A percentile compares a stretch with the other conserved stretches of the same genome.
phyloP scores from a whole-genome alignment of 495 filamentous ascomycete species.

The Xylaria nigripes region DNA sequence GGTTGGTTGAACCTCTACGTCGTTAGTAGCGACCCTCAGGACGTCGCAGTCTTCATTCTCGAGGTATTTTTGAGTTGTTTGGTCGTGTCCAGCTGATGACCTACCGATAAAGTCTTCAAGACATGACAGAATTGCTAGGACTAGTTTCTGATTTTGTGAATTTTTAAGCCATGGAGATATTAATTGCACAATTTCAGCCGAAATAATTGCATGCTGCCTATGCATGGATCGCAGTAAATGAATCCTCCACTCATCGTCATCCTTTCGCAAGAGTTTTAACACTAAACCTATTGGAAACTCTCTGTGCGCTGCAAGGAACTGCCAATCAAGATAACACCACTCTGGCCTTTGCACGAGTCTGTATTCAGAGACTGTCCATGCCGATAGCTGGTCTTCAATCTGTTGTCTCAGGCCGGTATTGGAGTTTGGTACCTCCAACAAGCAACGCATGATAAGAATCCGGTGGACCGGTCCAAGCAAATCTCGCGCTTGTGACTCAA shows the following conservation, averaged over 20 bases:
- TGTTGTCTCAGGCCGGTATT: neutral
- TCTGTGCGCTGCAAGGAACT: neutral
- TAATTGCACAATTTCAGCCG: neutral
- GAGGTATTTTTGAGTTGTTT: no score
- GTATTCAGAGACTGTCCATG: neutral
- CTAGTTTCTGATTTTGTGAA: neutral
- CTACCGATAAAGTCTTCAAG: no score
- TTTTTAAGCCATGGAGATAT: neutral
- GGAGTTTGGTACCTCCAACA: neutral
- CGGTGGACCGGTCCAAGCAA: conserved; percentile 7
- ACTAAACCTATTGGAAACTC: neutral
- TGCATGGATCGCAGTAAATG: neutral
- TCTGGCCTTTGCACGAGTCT: neutral
- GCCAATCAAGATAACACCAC: neutral
- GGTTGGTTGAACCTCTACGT: no score
- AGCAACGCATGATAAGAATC: neutral
- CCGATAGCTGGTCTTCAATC: neutral
- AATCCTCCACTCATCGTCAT: neutral
- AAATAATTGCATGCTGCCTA: neutral
- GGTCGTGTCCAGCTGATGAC: no score
- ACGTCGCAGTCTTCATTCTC: no score
- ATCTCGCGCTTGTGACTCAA: neutral
- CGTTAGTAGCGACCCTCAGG: no score
- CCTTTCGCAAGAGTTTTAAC: neutral
- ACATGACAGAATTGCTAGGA: no score